Evolutionary conservation across 495 filamentous ascomycete genomes (phyloP).

Genomic region (Letharia columbiana): DNA sequence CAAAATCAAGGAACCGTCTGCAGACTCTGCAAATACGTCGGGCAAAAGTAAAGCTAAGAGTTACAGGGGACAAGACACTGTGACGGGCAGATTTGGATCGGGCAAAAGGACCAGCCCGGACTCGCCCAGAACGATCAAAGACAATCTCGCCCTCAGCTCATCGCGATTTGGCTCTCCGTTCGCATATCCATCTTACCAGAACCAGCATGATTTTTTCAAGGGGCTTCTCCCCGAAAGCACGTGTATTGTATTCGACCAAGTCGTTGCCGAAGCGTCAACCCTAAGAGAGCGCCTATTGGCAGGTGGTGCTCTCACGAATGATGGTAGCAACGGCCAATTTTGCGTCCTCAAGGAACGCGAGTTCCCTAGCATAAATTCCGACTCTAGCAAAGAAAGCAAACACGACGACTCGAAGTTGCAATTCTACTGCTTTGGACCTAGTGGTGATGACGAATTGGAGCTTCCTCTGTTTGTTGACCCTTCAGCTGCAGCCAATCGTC

Average conservation of each 20-base stretch:
- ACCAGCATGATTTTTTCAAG: background rate
- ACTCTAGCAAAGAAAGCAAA: background rate
- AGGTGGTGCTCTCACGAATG: background rate
- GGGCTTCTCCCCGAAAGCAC: background rate
- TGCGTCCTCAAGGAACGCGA: background rate
- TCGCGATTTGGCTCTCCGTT: background rate
- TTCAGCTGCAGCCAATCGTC: background rate
- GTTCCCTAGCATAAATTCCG: background rate
- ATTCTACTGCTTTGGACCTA: background rate
- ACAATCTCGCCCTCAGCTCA: background rate
- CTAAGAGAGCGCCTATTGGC: background rate
- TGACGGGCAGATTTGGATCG: background rate
- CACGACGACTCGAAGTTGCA: background rate
- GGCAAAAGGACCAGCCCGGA: background rate
- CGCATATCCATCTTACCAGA: background rate
- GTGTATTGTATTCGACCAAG: background rate
- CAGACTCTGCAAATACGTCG: background rate
- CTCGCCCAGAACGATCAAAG: background rate
- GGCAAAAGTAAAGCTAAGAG: background rate
- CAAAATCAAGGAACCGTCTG: background rate
- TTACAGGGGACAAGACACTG: background rate
- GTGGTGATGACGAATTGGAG: too few relatives aligned
- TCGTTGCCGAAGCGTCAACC: background rate
- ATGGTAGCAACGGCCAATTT: background rate
- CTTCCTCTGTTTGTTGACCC: background rate